phyloP scores from a whole-genome alignment of 2,329 filamentous ascomycete species.

The Aspergillus aculeatus region DNA sequence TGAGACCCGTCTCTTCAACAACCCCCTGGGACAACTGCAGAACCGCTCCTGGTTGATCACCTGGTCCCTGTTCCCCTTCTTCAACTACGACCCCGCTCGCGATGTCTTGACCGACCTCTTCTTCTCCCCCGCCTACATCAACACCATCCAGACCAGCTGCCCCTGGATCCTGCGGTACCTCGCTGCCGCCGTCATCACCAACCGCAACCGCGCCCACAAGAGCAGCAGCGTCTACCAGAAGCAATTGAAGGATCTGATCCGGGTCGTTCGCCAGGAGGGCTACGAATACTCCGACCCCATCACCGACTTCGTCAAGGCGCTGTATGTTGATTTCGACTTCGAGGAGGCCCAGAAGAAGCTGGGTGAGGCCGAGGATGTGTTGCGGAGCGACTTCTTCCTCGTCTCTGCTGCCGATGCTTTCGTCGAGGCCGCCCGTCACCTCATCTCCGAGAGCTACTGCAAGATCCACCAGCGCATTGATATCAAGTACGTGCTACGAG shows the following conservation, averaged over 20 bases:
- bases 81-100: conserved; percentile 91
- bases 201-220: conserved; percentile 77
- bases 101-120: conserved; percentile 92
- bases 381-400: conserved; percentile 94
- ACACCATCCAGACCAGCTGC: conserved; percentile 97
- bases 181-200: conserved; percentile 90
- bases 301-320: conserved; percentile 91
- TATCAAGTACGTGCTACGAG: conserved; percentile 65
- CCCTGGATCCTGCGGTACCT: conserved; percentile 96
- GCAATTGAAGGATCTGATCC: conserved; percentile 95
- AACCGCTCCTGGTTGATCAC: conserved; percentile 97
- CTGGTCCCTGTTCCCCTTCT: conserved; percentile 98
- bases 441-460: conserved; percentile 99
- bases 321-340: conserved; percentile 96
- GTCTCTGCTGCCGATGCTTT: conserved; percentile 80
- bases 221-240: conserved; percentile 83
- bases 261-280: conserved; percentile 92
- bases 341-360: conserved; percentile 93
- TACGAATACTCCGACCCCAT: conserved; percentile 98
- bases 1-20: conserved; percentile 93
- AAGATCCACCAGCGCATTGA: conserved; percentile 99
- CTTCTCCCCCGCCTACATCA: conserved; percentile 97
- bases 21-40: conserved; percentile 89
- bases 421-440: conserved; percentile 88
- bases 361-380: conserved; percentile 80